Evolutionary conservation across 768 basidiomycete species (phyloP).

Genomic region (Guyanaporus albipodus): DNA sequence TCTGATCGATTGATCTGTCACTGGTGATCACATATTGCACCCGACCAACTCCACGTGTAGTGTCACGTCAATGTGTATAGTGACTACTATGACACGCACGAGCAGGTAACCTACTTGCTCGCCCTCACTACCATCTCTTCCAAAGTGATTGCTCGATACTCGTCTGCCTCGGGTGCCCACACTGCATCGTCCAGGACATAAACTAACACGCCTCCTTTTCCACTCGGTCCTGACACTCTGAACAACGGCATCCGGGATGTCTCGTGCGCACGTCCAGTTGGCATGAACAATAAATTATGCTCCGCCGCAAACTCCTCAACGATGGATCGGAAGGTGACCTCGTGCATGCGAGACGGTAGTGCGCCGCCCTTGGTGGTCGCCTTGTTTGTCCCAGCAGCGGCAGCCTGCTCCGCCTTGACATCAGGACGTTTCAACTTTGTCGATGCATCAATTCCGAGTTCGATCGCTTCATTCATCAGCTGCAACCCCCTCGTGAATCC

Average conservation of each 20-base stretch:
- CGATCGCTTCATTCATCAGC: constrained; percentile 91
- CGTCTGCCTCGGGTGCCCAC: constrained; percentile 70
- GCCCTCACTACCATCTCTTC: constrained; percentile 85
- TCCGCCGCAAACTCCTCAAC: constrained; percentile 87
- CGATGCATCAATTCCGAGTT: constrained; percentile 75
- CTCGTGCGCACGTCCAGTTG: constrained; percentile 81
- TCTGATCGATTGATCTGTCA: no score
- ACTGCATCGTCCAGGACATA: constrained; percentile 94
- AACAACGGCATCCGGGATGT: constrained; percentile 86
- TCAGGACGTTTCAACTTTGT: constrained; percentile 66
- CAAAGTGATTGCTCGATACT: constrained; percentile 73
- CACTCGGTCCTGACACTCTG: constrained; percentile 78
- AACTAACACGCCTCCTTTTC: constrained; percentile 81
- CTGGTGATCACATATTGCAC: no score
- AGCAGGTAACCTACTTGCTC: constrained; percentile 22
- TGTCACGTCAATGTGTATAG: no score
- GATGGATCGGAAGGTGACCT: constrained; percentile 89
- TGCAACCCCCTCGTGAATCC: constrained; percentile 89
- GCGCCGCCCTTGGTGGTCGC: constrained; percentile 33
- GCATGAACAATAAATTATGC: constrained; percentile 87
- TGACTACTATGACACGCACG: no score
- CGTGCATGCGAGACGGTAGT: constrained; percentile 54
- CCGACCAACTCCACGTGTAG: no score
- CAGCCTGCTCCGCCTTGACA: constrained; percentile 45
- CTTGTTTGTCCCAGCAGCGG: constrained; percentile 28